phyloP scores from a whole-genome alignment of 164 flowering plant species.

The Magnolia changhungtana region DNA sequence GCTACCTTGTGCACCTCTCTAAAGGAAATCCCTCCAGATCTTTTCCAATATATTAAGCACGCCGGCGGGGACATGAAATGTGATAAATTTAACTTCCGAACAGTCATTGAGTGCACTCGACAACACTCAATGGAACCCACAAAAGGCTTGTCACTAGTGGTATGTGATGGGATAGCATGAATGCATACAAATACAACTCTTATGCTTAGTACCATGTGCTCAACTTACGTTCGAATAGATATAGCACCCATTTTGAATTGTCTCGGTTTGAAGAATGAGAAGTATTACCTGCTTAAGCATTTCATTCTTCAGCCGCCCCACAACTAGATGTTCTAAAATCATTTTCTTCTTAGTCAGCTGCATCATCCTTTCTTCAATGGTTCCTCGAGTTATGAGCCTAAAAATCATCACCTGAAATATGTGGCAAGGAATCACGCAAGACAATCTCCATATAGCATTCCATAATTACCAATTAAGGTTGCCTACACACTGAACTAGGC shows the following conservation, averaged over 20 bases:
- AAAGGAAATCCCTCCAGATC: background rate
- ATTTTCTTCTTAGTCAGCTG: constrained; percentile 98
- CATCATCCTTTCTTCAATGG: constrained; percentile 99
- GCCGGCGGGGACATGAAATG: background rate
- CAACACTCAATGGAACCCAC: background rate
- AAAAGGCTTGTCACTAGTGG: background rate
- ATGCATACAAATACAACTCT: background rate
- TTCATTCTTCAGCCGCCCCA: constrained; percentile 83
- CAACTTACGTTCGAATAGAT: background rate
- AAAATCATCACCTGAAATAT: constrained; percentile 85
- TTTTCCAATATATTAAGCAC: background rate
- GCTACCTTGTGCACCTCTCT: background rate
- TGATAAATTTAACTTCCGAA: background rate
- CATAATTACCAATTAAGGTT: background rate
- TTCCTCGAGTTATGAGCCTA: constrained; percentile 82
- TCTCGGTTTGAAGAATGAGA: background rate
- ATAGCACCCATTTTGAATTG: background rate
- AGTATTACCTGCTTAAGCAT: constrained; percentile 80
- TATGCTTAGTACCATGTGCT: background rate
- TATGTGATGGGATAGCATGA: background rate
- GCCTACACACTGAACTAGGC: background rate
- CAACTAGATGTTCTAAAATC: constrained; percentile 97
- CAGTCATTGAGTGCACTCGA: background rate
- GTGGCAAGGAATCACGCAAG: constrained; percentile 15
- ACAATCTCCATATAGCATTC: background rate